A percentile compares a stretch with the other conserved stretches of the same genome.
phyloP scores from a whole-genome alignment of 176 grass and related monocot genomes.

The Echinochloa phyllopogon region DNA sequence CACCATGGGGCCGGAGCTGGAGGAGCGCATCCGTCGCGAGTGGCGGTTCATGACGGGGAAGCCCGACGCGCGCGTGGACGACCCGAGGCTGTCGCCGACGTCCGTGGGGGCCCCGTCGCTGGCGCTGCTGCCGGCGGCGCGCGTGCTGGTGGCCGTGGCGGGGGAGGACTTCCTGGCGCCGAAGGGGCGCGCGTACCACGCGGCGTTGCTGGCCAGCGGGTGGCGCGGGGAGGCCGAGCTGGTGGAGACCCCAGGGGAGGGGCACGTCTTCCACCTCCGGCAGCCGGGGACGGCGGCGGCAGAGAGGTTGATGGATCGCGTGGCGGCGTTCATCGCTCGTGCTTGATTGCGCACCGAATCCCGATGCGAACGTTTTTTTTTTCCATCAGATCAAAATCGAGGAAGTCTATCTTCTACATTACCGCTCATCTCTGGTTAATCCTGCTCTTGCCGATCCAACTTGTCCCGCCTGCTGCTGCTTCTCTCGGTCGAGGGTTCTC shows the following conservation, averaged over 20 bases:
- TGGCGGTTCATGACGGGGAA: conserved; percentile 50
- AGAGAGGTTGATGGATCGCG: conserved; percentile 20
- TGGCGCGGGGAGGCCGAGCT: conserved; percentile 58
- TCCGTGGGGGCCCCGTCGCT: not conserved
- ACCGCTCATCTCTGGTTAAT: no score
- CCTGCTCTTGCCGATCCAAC: no score
- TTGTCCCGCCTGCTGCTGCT: no score
- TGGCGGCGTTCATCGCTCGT: conserved; percentile 26
- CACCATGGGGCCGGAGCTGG: conserved; percentile 28
- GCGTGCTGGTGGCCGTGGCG: conserved; percentile 41
- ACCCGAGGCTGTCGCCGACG: conserved; percentile 42
- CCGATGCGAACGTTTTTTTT: not conserved
- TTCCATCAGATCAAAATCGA: no score
- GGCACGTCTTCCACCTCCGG: conserved; percentile 47
- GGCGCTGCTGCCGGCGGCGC: conserved; percentile 2
- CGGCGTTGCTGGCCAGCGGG: conserved; percentile 38
- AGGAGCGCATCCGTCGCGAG: conserved; percentile 40
- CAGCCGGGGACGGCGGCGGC: conserved; percentile 31
- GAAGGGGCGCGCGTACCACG: conserved; percentile 50
- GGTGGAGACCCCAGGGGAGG: conserved; percentile 40
- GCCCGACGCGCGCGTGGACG: conserved; percentile 26
- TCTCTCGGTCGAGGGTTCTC: no score
- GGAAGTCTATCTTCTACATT: no score
- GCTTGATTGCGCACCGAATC: conserved; percentile 11
- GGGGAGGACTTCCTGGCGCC: conserved; percentile 52